Evolutionary conservation across 768 basidiomycete species (phyloP), one percentile per base, ranked within the genome.

Genomic region (Infundibulicybe gibba): DNA sequence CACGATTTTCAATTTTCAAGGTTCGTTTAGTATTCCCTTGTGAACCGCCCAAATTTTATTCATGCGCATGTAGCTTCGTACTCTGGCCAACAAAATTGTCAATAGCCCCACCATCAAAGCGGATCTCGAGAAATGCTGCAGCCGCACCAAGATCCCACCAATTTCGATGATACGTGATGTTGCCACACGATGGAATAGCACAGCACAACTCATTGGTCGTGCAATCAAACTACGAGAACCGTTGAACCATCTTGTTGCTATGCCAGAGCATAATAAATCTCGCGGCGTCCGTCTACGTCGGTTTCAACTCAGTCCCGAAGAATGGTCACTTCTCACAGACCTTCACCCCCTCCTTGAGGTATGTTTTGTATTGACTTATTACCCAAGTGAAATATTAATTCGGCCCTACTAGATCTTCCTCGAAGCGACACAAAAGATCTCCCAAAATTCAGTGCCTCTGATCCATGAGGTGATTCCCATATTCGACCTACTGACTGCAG

Each of bases 401-500:
- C 48, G 6, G 25, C 25, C 25, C 3, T 8, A 38, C 16, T 44
- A 65, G 62, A 42, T 51, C 5, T 62, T 62, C 38, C 41, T 54
- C 11, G 38, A 40, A 42, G 62, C 57, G 0, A 65, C 65, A 44
- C 50, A 57, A 20, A 16, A 47, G 21, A 54, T 66, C 1, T 65
- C 57, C 0, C 16, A 53, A 17, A 48, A 41, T 15, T 38, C 40
- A 9, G 47, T 52, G 2, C 59, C 55, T 6, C 55, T 63, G 1
- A 35, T 66, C 25, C 59, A 63, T 39, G 41, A 62, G 32, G 59
- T 66, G 10, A 67, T 65, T 13, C 64, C 62, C 2, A 34, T 58
- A 25, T 51, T 65, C 15, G n/a, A n/a, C n/a, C n/a, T n/a, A n/a
- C 37, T 67, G 25, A 61, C 59, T 0, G 35, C 41, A 10, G 49